Base-by-base conservation (phyloP, 345 rosid species). In the Aegle marmelos region DNA sequence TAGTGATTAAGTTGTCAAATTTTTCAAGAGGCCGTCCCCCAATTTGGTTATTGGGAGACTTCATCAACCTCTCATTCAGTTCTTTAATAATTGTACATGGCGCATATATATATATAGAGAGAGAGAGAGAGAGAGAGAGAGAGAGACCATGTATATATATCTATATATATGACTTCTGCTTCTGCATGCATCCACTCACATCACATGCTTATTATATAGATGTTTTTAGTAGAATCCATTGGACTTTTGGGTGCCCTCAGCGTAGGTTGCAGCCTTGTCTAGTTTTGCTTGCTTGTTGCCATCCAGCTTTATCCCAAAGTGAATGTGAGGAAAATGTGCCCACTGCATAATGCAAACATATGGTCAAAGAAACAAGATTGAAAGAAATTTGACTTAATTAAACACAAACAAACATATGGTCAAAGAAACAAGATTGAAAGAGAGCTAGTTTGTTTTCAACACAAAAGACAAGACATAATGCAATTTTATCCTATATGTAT, bases 271-370 rank as follows among this genome's bases (percentile, higher is more conserved):
- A 45, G 50, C 50, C 78, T 89, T 91, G 85, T 91, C 92, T 72
- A 89, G 73, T 79, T 90, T 90, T 37, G 87, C 88, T 83, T 88
- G 88, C 86, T 86, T 88, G 86, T 85, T 90, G 70, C 95, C 90
- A 60, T 95, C 97, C 93, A 90, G 83, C 88, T 93, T 93, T 78
- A 91, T 76, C 57, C 97, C 97, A 83, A 91, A 93, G 87, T 95
- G 97, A 80, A 95, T 92, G 84, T 92, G 98, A 71, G 98, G 98
- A 75, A 90, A 95, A 88, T 95, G 98, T 83, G 97, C 97, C 97
- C 97, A 92, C 97, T 92, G 85, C 86, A 86, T n/a, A n/a, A n/a
- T n/a, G n/a, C n/a, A n/a, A n/a, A n/a, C n/a, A n/a, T n/a, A n/a
- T n/a, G n/a, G n/a, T 41, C 13, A 8, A 34, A 41, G 48, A 41